These are phyloP conservation scores for Punctularia strigosozonata DNA, from an alignment of 768 basidiomycete genomes.

Conservation along the genomic window DNA sequence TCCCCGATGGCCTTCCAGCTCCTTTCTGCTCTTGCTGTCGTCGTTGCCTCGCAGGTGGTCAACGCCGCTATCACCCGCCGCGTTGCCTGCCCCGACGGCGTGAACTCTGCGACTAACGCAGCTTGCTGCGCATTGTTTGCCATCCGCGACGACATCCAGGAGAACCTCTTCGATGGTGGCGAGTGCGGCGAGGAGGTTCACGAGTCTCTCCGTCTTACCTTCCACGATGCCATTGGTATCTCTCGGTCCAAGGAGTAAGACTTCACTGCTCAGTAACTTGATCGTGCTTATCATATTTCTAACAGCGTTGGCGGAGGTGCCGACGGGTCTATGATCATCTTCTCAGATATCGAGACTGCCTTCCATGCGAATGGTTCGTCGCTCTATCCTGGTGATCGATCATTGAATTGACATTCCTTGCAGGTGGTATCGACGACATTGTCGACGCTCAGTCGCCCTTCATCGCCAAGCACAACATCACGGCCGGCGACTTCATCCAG, in stretches of 20 bases:
- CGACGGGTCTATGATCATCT: constrained; percentile 14
- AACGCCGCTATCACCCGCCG: too few relatives aligned
- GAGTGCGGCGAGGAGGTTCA: constrained; percentile 20
- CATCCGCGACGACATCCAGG: constrained; percentile 19
- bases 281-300: constrained; percentile 13
- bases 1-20: too few relatives aligned
- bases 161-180: constrained; percentile 16
- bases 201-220: constrained; percentile 15
- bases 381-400: too few relatives aligned
- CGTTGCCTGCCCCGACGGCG: too few relatives aligned
- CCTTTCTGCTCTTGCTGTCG: too few relatives aligned
- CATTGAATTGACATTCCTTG: too few relatives aligned
- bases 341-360: constrained; percentile 5
- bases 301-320: constrained; percentile 15
- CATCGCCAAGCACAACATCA: constrained; percentile 22
- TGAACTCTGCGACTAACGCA: too few relatives aligned
- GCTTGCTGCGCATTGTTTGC: constrained; percentile 21
- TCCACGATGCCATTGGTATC: constrained; percentile 15
- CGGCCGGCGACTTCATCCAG: constrained; percentile 33
- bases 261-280: constrained; percentile 14
- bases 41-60: too few relatives aligned
- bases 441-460: constrained; percentile 20
- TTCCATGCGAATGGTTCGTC: constrained; percentile 12
- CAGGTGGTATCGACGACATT: constrained; percentile 11
- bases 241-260: constrained; percentile 8